Base-by-base conservation (phyloP, 1,284 basidiomycete genomes). In the Naganishia albida region DNA sequence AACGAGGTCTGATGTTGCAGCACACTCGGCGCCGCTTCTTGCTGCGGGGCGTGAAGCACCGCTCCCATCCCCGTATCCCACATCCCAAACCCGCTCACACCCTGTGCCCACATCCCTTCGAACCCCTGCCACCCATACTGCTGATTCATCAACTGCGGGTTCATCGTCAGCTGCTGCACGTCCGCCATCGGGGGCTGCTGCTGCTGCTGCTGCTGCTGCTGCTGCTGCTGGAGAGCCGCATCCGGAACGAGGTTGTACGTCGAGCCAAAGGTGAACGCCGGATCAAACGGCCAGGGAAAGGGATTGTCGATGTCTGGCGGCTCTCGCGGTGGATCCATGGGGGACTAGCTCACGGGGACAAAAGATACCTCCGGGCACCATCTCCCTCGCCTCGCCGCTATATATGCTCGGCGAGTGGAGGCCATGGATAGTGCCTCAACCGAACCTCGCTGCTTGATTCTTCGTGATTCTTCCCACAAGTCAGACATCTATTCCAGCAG, bases 131-230 rank as follows among this genome's bases (percentile, higher is more conserved):
- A n/a, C 38, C 15, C 39, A 40, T 42, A 56, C 12, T 44, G 40
- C 16, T 56, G 23, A 16, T 56, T 56, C 39, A 56, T 40, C 15
- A 44, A 56, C 25, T 43, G 54, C 6, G 54, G 54, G 40, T 56
- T 43, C 54, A 56, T 43, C 39, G 54, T 56, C 34, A 4, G 6
- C 25, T 18, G 25, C 18, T 20, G n/a, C 3, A 26, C 46, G 46
- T 18, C 8, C 23, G 43, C 43, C 16, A 20, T 44, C 43, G 23
- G 34, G 8, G 18, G 10, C 25, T 38, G 38, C 10, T 18, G 23
- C n/a, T 40, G 13, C 39, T 16, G 3, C 7, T 42, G 23, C n/a
- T 13, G 26, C 26, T 12, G 42, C 39, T 26, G 23, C 40, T 15
- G 23, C 23, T 20, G 15, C 15, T 26, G 18, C 23, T 28, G 39